Base-by-base conservation (phyloP, 2,329 filamentous ascomycete species). In the Ilyonectria destructans region DNA sequence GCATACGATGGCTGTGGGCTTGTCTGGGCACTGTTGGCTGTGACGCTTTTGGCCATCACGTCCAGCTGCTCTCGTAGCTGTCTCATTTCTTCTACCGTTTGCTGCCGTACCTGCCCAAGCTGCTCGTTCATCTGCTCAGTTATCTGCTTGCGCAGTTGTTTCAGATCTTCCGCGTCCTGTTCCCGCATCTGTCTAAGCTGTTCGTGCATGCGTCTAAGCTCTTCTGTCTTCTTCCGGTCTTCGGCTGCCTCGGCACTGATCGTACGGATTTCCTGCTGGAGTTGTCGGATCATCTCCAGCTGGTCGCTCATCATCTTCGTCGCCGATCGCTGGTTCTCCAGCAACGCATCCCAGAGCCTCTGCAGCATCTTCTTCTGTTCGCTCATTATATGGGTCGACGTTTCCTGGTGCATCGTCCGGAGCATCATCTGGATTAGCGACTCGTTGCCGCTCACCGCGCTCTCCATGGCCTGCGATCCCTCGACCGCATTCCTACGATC, bases 1-100 rank as follows among this genome's bases (percentile, higher is more conserved):
- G 48, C 48, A 26, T 51, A 51, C 19, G 48, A 51, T 26, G 48
- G 48, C 13, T 51, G 23, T 29, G 21, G 48, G 21, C 19, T 51
- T 15, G 48, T 15, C 48, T 26, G 35, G 35, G 35, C 35, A 37
- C 35, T 37, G 35, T 37, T 37, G 35, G 35, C 35, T 15, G 35
- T 37, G 35, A 37, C 35, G 35, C 10, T 12, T 37, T 37, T 37
- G 10, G 35, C 35, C 35, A 37, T 37, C 10, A 13, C 10, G 35
- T 40, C 35, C 12, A 40, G 35, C 35, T 40, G 35, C 35, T 40
- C 35, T 40, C 35, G 35, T 40, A 40, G 35, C 35, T 15, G 12
- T 40, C 35, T 40, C 4, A 40, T 15, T 40, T 40, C 35, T 40
- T 40, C 35, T 40, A 17, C 35, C 12, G 35, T 40, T 13, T 40